Conservation (phyloP, 768 basidiomycete species). For the Naganishia kalamii region DNA sequence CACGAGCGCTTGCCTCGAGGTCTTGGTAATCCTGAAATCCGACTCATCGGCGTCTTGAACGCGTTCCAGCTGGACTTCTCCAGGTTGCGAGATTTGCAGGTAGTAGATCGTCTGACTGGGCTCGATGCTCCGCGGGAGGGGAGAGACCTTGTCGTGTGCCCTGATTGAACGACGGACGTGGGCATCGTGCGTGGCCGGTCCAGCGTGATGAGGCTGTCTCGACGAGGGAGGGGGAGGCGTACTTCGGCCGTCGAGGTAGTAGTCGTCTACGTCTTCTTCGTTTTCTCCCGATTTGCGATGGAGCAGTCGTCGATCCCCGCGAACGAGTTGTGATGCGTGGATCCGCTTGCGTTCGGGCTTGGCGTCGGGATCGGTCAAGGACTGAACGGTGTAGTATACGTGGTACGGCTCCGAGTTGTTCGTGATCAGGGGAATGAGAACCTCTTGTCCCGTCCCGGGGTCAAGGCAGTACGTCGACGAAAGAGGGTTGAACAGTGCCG, state of each 20-base stretch:
- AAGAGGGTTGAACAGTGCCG: constrained; percentile 78
- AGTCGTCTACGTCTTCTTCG: constrained; percentile 33
- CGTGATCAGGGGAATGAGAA: constrained; percentile 74
- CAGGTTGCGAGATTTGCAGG: constrained; percentile 66
- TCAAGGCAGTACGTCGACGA: constrained; percentile 65
- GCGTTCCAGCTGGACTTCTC: constrained; percentile 65
- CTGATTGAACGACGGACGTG: constrained; percentile 36
- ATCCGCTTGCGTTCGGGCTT: constrained; percentile 13
- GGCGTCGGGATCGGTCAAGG: constrained; percentile 52
- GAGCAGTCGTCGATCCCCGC: constrained; percentile 27
- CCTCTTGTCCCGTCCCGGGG: constrained; percentile 42
- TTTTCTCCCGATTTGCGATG: constrained; percentile 21
- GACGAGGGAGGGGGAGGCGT: constrained; percentile 16
- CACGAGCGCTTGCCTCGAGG: constrained; percentile 56
- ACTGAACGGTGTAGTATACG: constrained; percentile 66
- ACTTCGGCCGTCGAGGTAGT: constrained; percentile 24
- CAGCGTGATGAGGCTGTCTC: not conserved
- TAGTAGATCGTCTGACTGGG: constrained; percentile 68
- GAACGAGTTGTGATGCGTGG: constrained; percentile 22
- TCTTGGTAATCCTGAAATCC: constrained; percentile 64
- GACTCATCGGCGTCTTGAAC: constrained; percentile 65
- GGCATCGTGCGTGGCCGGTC: not conserved
- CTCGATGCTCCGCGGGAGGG: constrained; percentile 54
- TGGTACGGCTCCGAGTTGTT: constrained; percentile 77
- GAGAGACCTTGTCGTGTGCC: constrained; percentile 43